Percentiles rank a stretch among this genome's conserved stretches.
These are phyloP conservation scores for Chrysanthemum makinoi DNA, from an alignment of 129 eudicot genomes.

Conservation along the genomic window DNA sequence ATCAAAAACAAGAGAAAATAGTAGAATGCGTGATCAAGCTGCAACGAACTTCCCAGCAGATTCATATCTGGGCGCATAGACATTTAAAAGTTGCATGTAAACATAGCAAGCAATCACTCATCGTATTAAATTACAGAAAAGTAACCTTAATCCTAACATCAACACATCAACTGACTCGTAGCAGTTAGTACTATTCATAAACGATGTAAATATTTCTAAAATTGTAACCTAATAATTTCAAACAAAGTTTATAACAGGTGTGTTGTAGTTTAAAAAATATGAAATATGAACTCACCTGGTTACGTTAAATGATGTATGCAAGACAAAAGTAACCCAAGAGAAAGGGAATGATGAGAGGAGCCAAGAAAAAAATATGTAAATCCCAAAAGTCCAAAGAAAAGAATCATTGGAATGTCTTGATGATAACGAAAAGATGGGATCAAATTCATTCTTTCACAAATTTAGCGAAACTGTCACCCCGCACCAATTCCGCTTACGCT, in stretches of 20 bases:
- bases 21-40: slow-evolving; percentile 58
- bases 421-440: slow-evolving; percentile 57
- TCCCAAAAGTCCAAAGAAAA: slow-evolving; percentile 66
- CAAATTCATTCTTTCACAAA: no score
- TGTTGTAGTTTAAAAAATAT: not conserved
- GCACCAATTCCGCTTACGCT: no score
- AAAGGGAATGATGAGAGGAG: slow-evolving; percentile 71
- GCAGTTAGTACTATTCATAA: no score
- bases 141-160: no score
- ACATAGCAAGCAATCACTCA: not conserved
- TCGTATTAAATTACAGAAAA: not conserved
- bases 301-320: slow-evolving; percentile 61
- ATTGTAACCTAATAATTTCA: not conserved
- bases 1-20: slow-evolving; percentile 62
- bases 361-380: slow-evolving; percentile 56
- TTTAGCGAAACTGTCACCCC: no score
- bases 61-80: slow-evolving; percentile 59
- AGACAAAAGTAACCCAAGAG: slow-evolving; percentile 57
- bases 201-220: no score
- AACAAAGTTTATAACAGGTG: not conserved
- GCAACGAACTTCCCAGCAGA: slow-evolving; percentile 71
- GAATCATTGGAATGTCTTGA: slow-evolving; percentile 52
- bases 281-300: slow-evolving; percentile 47
- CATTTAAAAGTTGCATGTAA: slow-evolving; percentile 56
- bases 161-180: no score